Conservation (phyloP, 2,329 filamentous ascomycete genomes). For the Xylariaceae sp. region DNA sequence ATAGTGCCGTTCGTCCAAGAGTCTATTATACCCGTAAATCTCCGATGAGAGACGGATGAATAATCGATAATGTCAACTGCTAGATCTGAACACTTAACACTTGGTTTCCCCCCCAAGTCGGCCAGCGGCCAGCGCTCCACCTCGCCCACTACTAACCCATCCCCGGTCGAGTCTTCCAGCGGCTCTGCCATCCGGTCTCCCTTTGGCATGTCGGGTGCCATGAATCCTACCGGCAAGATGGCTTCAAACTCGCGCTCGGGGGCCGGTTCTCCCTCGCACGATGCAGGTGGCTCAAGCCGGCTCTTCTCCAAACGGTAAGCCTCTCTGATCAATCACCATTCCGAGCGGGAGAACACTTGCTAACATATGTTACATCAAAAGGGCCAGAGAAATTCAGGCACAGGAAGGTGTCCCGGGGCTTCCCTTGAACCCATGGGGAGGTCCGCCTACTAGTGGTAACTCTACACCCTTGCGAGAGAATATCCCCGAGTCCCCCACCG, state of each 20-base stretch:
- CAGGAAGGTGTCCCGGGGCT: slow-evolving; percentile 79
- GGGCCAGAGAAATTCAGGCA: slow-evolving; percentile 93
- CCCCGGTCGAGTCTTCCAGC: slow-evolving; percentile 69
- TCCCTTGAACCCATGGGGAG: slow-evolving; percentile 78
- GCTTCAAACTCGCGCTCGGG: slow-evolving; percentile 65
- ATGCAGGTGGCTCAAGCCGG: slow-evolving; percentile 64
- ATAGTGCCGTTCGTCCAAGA: slow-evolving; percentile 24
- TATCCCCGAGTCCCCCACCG: slow-evolving; percentile 93
- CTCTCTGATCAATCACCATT: neutral
- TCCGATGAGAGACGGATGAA: slow-evolving; percentile 47
- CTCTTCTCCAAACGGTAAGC: slow-evolving; percentile 90
- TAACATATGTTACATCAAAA: slow-evolving; percentile 32
- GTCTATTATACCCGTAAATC: slow-evolving; percentile 22
- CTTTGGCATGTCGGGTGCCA: slow-evolving; percentile 62
- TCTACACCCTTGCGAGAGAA: slow-evolving; percentile 95
- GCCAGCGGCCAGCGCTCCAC: slow-evolving; percentile 67
- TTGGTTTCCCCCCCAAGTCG: slow-evolving; percentile 73
- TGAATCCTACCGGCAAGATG: slow-evolving; percentile 58
- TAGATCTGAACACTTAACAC: slow-evolving; percentile 80
- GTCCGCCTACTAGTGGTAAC: slow-evolving; percentile 92
- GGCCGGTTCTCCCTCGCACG: slow-evolving; percentile 94
- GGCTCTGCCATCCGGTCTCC: slow-evolving; percentile 63
- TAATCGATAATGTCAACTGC: slow-evolving; percentile 94
- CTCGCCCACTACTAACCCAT: slow-evolving; percentile 66
- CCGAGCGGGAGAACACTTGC: neutral